Percentiles rank a stretch among this genome's conserved stretches.
Evolutionary conservation across 2,329 filamentous ascomycete genomes (phyloP).

Genomic region (Lecanicillium sp.): DNA sequence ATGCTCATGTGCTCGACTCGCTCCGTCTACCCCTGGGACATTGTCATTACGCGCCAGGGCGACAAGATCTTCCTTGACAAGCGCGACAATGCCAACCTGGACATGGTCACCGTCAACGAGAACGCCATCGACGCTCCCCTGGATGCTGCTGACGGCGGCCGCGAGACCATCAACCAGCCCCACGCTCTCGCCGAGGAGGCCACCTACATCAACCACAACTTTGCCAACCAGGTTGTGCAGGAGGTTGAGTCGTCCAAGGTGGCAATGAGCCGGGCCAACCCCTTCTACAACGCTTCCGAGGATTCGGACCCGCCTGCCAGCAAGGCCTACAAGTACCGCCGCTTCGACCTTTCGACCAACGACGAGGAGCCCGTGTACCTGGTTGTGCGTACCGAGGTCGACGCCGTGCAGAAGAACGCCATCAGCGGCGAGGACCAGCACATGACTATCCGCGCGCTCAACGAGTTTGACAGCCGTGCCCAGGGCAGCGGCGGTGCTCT

Average conservation of each 20-base stretch:
- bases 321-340: slow-evolving; percentile 97
- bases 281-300: slow-evolving; percentile 92
- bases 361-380: slow-evolving; percentile 91
- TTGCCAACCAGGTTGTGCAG: slow-evolving; percentile 86
- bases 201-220: slow-evolving; percentile 99
- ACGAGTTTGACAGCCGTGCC: slow-evolving; percentile 98
- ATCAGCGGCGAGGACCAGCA: slow-evolving; percentile 87
- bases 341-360: slow-evolving; percentile 91
- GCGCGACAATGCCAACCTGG: slow-evolving; percentile 86
- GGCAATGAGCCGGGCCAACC: slow-evolving; percentile 81
- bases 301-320: slow-evolving; percentile 90
- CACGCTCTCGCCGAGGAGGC: slow-evolving; percentile 87
- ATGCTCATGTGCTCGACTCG: slow-evolving; percentile 99
- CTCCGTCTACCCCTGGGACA: slow-evolving; percentile 96
- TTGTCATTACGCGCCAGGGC: slow-evolving; percentile 85
- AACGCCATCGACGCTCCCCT: slow-evolving; percentile 93
- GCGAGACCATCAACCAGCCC: slow-evolving; percentile 94
- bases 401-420: slow-evolving; percentile 92
- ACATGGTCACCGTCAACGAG: slow-evolving; percentile 98
- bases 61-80: slow-evolving; percentile 99
- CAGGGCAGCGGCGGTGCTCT: slow-evolving; percentile 90
- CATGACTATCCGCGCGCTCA: slow-evolving; percentile 88
- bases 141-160: slow-evolving; percentile 83
- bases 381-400: slow-evolving; percentile 88
- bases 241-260: slow-evolving; percentile 74